Evolutionary conservation across 306 rosid genomes (phyloP).

Genomic region (Lathyrus sativus): DNA sequence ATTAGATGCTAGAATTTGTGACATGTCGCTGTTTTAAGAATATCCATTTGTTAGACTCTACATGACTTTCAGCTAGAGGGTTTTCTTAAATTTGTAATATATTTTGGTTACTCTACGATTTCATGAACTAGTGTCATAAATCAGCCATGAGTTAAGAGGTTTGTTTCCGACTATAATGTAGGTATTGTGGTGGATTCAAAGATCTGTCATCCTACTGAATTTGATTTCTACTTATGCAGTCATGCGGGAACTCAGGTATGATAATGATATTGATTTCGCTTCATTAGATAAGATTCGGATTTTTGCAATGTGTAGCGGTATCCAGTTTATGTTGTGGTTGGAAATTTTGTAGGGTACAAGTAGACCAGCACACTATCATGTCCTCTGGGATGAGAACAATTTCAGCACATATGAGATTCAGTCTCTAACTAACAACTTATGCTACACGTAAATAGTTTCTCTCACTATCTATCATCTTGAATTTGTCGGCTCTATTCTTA

Average conservation of each 20-base stretch:
- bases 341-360: conserved; percentile 71
- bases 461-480: background rate
- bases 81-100: conserved; percentile 6
- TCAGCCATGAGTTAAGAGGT: background rate
- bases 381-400: conserved; percentile 87
- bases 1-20: background rate
- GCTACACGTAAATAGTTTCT: conserved; percentile 67
- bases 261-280: background rate
- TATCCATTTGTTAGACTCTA: background rate
- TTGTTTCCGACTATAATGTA: conserved; percentile 38
- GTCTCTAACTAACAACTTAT: conserved; percentile 75
- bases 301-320: background rate
- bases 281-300: background rate
- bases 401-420: conserved; percentile 53
- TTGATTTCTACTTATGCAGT: conserved; percentile 85
- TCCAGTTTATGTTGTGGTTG: conserved; percentile 15
- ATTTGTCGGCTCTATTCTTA: background rate
- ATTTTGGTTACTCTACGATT: conserved; percentile 2
- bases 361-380: conserved; percentile 97
- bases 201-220: conserved; percentile 89
- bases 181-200: conserved; percentile 91
- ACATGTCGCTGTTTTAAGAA: background rate
- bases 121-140: background rate
- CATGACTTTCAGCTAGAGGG: background rate
- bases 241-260: conserved; percentile 90